Base-by-base conservation (phyloP, 148 eudicot genomes). In the Arbutus unedo region DNA sequence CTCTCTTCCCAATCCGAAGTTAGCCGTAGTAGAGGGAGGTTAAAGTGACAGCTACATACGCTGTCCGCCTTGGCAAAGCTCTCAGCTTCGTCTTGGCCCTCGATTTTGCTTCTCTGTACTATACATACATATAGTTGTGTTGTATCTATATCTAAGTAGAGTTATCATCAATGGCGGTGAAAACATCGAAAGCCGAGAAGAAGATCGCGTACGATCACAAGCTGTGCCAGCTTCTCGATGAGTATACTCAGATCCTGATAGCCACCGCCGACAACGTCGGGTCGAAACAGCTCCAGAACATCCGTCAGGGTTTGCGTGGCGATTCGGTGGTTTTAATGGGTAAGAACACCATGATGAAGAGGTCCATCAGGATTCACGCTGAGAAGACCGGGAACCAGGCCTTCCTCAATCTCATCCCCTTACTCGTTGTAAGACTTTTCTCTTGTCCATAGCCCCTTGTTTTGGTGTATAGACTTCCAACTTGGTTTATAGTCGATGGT, bases 301-400 rank as follows among this genome's bases (percentile, higher is more conserved):
- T 88, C 1, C 78, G 90, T 7, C 45, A 72, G 8, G 90, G 90
- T 79, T 76, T 86, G 5, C 79, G 90, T 1, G 90, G 88, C 2
- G 86, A 88, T 11, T 88, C 90, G 4, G 85, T 88, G 25, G 86
- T 88, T 16, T 80, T 88, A 14, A 88, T 88, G 90, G 90, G 90
- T 10, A 88, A 88, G 82, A 88, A 88, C 71, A 88, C 90, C 3
- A 88, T 88, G 90, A 88, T 88, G 90, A 88, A 88, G 77, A 50
- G 90, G 18, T 78, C 87, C 25, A 60, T 88, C 49, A 81, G 90
- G 82, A 85, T 86, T 14, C 90, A 88, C 41, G 71, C 90, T 6
- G 87, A 88, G 21, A 82, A 82, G 55, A 86, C 90, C 4, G 90
- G 90, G 5, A 88, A 88, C 73, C 21, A 60, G 47, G 83, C 81